Conservation (phyloP, 345 rosid species). For the Zanthoxylum bungeanum region DNA sequence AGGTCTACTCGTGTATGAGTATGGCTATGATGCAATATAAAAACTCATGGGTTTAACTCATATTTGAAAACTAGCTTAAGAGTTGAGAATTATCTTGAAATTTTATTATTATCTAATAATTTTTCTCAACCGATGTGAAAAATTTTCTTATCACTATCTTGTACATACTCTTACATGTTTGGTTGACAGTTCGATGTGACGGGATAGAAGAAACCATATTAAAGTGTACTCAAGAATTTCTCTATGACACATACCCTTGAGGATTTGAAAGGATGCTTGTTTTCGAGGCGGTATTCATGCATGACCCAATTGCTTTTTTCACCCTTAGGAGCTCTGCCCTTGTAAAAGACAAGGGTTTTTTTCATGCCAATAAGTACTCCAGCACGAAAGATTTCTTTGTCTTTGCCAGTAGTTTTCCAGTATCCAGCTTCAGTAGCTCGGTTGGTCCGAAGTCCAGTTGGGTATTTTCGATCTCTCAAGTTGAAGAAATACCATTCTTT, state of each 20-base stretch:
- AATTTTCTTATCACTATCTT: too few species aligned
- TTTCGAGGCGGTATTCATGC: conserved; percentile 91
- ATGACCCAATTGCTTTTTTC: conserved; percentile 98
- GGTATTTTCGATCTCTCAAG: conserved; percentile 84
- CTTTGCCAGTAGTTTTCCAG: conserved; percentile 96
- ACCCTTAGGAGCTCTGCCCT: conserved; percentile 92
- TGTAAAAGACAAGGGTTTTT: conserved; percentile 94
- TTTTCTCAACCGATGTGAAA: too few species aligned
- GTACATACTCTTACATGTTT: too few species aligned
- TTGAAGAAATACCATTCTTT: conserved; percentile 96
- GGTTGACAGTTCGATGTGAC: too few species aligned
- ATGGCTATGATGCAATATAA: too few species aligned
- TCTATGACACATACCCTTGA: conserved; percentile 38
- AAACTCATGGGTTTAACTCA: too few species aligned
- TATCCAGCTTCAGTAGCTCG: conserved; percentile 94
- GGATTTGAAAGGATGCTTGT: conserved; percentile 61
- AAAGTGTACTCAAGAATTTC: not conserved
- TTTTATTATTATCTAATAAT: too few species aligned
- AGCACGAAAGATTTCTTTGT: conserved; percentile 65
- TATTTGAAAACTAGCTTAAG: too few species aligned
- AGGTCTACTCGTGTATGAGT: too few species aligned
- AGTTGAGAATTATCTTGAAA: too few species aligned
- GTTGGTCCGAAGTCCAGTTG: conserved; percentile 93
- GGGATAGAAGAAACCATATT: too few species aligned
- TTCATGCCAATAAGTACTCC: conserved; percentile 86